Conservation (phyloP, 768 basidiomycete genomes). For the Termitomyces titanicus region DNA sequence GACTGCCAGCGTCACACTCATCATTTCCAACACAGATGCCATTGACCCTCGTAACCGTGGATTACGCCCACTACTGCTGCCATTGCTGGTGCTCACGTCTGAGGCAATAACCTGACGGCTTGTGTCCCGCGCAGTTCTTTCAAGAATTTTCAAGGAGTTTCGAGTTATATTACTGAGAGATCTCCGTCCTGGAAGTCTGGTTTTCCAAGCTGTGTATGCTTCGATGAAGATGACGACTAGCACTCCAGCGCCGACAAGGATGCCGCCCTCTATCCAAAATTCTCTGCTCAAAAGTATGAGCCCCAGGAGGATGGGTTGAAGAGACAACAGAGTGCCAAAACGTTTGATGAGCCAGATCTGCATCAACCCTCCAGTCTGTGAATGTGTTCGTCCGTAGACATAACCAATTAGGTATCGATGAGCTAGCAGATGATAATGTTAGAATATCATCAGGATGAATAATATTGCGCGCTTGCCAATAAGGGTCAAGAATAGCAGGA, state of each 20-base stretch:
- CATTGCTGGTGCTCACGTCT: slow-evolving; percentile 49
- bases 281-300: slow-evolving; percentile 63
- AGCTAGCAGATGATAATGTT: slow-evolving; percentile 39
- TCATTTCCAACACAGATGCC: slow-evolving; percentile 82
- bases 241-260: slow-evolving; percentile 54
- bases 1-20: slow-evolving; percentile 74
- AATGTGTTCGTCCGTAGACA: slow-evolving; percentile 69
- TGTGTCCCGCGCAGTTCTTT: slow-evolving; percentile 36
- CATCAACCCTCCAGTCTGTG: slow-evolving; percentile 71
- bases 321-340: slow-evolving; percentile 63
- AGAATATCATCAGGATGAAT: neutral
- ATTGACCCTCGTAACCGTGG: slow-evolving; percentile 62
- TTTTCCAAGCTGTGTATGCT: slow-evolving; percentile 47
- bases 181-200: slow-evolving; percentile 41
- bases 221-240: slow-evolving; percentile 60
- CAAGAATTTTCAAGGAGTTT: slow-evolving; percentile 56
- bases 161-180: slow-evolving; percentile 54
- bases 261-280: slow-evolving; percentile 71
- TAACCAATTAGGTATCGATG: slow-evolving; percentile 79
- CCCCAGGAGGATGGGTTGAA: slow-evolving; percentile 75
- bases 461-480: slow-evolving; percentile 45
- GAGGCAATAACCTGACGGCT: slow-evolving; percentile 31
- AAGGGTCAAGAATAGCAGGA: slow-evolving; percentile 62
- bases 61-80: slow-evolving; percentile 40
- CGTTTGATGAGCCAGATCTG: slow-evolving; percentile 75